Percentiles rank a stretch among this genome's conserved stretches.
Evolutionary conservation across 2,329 filamentous ascomycete genomes (phyloP).

Genomic region (Samsoniella hepiali): DNA sequence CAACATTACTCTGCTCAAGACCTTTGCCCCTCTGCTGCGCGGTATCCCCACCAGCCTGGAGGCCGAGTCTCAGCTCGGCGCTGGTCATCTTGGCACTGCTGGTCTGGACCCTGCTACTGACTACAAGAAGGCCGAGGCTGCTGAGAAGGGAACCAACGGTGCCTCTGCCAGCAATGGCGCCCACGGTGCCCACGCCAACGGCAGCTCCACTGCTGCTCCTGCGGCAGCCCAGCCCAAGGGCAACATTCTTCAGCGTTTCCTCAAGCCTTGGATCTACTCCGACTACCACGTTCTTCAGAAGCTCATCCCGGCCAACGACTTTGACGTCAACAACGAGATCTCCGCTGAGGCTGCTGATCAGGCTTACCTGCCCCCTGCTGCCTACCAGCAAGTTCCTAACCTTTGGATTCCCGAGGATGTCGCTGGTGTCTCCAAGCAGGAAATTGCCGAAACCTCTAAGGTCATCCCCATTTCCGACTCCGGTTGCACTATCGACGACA

Average conservation of each 20-base stretch:
- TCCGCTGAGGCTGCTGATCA: constrained; percentile 58
- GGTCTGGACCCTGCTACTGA: constrained; percentile 26
- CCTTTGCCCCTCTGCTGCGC: constrained; percentile 68
- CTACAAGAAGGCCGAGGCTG: constrained; percentile 22
- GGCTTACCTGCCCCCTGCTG: constrained; percentile 71
- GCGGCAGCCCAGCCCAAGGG: constrained; percentile 42
- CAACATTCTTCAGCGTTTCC: constrained; percentile 55
- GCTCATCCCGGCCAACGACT: constrained; percentile 59
- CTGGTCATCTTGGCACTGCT: constrained; percentile 17
- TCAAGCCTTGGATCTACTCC: constrained; percentile 74
- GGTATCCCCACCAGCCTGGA: constrained; percentile 64
- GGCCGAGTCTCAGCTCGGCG: constrained; percentile 34
- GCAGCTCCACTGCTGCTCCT: constrained; percentile 27
- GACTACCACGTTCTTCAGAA: constrained; percentile 69
- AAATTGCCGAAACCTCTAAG: constrained; percentile 63
- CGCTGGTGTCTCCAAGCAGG: constrained; percentile 66
- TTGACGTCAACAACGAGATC: constrained; percentile 54
- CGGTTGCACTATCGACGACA: constrained; percentile 66
- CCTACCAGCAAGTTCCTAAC: constrained; percentile 57
- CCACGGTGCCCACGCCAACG: constrained; percentile 26
- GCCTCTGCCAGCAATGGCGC: constrained; percentile 19
- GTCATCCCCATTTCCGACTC: constrained; percentile 71
- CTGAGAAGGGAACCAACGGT: constrained; percentile 16
- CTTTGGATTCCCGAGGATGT: constrained; percentile 76
- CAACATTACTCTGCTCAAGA: constrained; percentile 67